Conservation (phyloP, 2,329 filamentous ascomycete genomes). For the Dactylellina parvicollis region DNA sequence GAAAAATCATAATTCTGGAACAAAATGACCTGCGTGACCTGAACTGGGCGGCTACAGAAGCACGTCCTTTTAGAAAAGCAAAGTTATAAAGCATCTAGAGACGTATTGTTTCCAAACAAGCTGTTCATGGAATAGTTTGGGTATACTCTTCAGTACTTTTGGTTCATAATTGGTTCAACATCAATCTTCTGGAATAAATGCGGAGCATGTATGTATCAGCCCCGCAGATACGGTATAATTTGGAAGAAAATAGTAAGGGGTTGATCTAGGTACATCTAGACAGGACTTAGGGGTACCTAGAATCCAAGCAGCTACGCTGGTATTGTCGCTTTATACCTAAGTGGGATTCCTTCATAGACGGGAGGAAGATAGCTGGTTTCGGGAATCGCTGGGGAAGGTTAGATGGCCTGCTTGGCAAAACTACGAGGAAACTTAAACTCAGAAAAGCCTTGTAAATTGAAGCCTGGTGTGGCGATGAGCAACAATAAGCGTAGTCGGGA, state of each 20-base stretch:
- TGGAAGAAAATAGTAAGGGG: too few species aligned
- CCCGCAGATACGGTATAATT: too few species aligned
- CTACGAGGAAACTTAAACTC: background rate
- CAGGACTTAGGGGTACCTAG: too few species aligned
- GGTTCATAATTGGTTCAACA: conserved; percentile 15
- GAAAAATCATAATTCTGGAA: background rate
- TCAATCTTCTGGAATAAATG: background rate
- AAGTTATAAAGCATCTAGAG: background rate
- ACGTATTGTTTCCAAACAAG: conserved; percentile 19
- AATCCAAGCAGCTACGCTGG: too few species aligned
- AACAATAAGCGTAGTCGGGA: conserved; percentile 25
- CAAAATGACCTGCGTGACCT: background rate
- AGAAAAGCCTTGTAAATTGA: background rate
- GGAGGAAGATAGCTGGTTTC: conserved; percentile 14
- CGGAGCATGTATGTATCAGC: background rate
- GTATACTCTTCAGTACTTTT: too few species aligned
- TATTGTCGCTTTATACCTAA: background rate
- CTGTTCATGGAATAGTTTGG: conserved; percentile 17
- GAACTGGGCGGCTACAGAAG: background rate
- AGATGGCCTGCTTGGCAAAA: conserved; percentile 11
- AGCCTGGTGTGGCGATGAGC: background rate
- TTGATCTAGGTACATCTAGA: too few species aligned
- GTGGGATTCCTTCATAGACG: conserved; percentile 5
- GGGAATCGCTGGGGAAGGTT: conserved; percentile 28
- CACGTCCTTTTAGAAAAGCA: background rate